A percentile compares a stretch with the other conserved stretches of the same genome.
phyloP scores from a whole-genome alignment of 2,329 filamentous ascomycete genomes.

The Bertia moriformis region DNA sequence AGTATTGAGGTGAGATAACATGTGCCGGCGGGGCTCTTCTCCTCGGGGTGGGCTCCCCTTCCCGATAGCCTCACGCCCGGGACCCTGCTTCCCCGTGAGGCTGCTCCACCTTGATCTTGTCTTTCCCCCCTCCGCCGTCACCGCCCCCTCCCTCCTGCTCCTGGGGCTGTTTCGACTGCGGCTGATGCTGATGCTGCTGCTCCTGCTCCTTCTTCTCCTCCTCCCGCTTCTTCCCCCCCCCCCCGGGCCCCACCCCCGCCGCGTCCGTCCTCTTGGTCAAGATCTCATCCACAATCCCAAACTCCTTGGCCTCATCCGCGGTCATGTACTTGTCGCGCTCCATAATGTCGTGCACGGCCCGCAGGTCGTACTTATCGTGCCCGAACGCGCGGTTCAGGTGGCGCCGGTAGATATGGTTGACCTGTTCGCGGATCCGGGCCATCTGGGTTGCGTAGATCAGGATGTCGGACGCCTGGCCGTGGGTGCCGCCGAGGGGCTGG shows the following conservation, averaged over 20 bases:
- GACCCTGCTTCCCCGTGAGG: too few relatives aligned
- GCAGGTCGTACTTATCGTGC: constrained; percentile 61
- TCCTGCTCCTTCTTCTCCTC: too few relatives aligned
- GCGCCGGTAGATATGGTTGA: constrained; percentile 78
- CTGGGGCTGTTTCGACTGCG: too few relatives aligned
- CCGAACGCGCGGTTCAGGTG: constrained; percentile 70
- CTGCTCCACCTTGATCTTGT: too few relatives aligned
- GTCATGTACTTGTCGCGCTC: constrained; percentile 91
- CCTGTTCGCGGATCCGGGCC: constrained; percentile 64
- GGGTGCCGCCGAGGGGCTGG: constrained; percentile 68
- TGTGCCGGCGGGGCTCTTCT: too few relatives aligned
- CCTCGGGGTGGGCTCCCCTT: too few relatives aligned
- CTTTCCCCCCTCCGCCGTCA: too few relatives aligned
- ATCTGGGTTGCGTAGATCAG: constrained; percentile 97
- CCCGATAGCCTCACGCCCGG: too few relatives aligned
- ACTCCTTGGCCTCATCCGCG: constrained; percentile 71
- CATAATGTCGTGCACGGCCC: constrained; percentile 88
- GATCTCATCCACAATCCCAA: constrained; percentile 87
- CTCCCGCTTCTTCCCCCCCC: constrained; percentile 16
- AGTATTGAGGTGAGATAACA: too few relatives aligned
- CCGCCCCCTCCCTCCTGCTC: too few relatives aligned
- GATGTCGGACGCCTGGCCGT: constrained; percentile 63
- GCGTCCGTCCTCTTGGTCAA: constrained; percentile 45
- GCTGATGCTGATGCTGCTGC: too few relatives aligned
- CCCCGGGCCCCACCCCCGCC: too few relatives aligned